Evolutionary conservation across 2,329 filamentous ascomycete species (phyloP), one percentile per base, ranked within the genome.

Genomic region (Scedosporium apiospermum): DNA sequence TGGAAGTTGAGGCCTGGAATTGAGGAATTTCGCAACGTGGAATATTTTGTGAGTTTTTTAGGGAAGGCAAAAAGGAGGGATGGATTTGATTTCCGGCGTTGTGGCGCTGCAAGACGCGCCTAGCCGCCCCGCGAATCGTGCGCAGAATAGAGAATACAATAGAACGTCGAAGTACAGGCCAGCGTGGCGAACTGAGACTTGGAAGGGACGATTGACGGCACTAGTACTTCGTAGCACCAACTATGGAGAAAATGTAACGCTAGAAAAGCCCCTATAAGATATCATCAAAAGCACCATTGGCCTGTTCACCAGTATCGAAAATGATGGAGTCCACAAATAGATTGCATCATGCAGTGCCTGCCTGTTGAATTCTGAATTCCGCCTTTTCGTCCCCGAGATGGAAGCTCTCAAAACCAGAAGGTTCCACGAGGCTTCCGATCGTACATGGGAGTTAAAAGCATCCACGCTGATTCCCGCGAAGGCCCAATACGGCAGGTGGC

Each of bases 71-170:
- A 41, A 41, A 58, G 23, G 51, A 57, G 55, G 23, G 27, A 58
- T 16, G 55, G 55, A 59, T 26, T 26, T 26, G 57, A 59, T 59
- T 59, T 59, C 57, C 38, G n/a, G 57, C 57, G 34, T 59, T 59
- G 57, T 42, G 21, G 30, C 57, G 57, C 16, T 23, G 23, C 51
- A 6, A 30, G 23, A 55, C 23, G 51, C 51, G 51, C 51, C n/a
- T n/a, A 53, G 49, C 27, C 23, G 49, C 51, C 51, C 51, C 51
- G 18, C 51, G 44, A 49, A n/a, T 49, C 14, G n/a, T 23, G 21
- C 14, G 9, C 34, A 38, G 34, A 38, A 38, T 38, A 38, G 9
- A 14, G 34, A 38, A 38, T 38, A 38, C 34, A 38, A 38, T 12
- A 38, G 34, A 49, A 49, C 21, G 16, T 49, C 21, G 16, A 18